Base-by-base conservation (phyloP, 1,284 basidiomycete genomes). In the Moesziomyces antarcticus region DNA sequence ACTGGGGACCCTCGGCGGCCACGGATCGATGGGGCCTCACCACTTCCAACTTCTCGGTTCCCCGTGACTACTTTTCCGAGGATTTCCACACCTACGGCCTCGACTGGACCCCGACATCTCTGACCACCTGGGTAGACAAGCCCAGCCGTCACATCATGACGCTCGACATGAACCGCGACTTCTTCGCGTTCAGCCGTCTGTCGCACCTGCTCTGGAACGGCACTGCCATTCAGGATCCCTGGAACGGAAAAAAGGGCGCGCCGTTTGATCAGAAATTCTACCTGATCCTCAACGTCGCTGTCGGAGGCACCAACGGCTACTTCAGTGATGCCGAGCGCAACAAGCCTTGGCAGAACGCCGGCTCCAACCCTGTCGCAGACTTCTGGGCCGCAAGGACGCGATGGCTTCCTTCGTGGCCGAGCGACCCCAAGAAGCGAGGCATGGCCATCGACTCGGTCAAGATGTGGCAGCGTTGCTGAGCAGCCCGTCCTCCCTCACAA, bases 241-340 rank as follows among this genome's bases (percentile, higher is more conserved):
- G 77, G 77, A 21, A 27, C 11, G 53, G 47, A 86, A 88, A 58
- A 88, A 88, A 46, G 86, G 82, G 82, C 16, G 91, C 93, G n/a
- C 93, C 93, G 5, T 94, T 94, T 81, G 92, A 94, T 85, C 90
- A 93, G 85, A 91, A 88, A 16, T 94, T 94, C 86, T 93, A 92
- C 85, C 86, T 94, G 46, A 89, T 93, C 74, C 85, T 94, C 79
- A 88, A 92, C 82, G 88, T 94, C 53, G 92, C 90, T 14, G 91
- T 90, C 24, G 93, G 93, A 5, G 91, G 91, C 10, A 93, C 61
- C 50, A 57, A 64, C 33, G 61, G 93, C 22, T 94, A 91, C 91
- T 94, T 94, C 88, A 50, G 44, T 13, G 58, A 71, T 24, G 14
- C 91, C 18, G 92, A 94, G 80, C 46, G 57, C 24, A 56, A 73